These are phyloP conservation scores for Colletotrichum graminicola DNA, from an alignment of 2,329 filamentous ascomycete genomes.

Conservation along the genomic window DNA sequence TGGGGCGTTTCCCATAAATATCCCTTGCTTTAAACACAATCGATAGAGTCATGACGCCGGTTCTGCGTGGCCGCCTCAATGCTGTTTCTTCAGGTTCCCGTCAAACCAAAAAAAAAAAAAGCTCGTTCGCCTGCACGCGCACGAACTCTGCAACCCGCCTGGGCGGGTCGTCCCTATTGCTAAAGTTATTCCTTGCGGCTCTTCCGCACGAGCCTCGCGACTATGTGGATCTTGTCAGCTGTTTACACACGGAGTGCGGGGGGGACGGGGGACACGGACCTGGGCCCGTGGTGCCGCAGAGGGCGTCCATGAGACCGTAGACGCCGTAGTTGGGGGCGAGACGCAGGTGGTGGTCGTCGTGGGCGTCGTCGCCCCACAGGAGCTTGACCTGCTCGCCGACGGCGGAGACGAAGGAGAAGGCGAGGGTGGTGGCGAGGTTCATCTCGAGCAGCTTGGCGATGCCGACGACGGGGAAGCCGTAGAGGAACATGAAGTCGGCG, in stretches of 20 bases:
- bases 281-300: slow-evolving; percentile 7
- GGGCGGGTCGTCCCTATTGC: not conserved
- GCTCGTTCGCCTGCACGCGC: not conserved
- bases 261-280: not conserved
- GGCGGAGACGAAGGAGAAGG: slow-evolving; percentile 13
- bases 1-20: not conserved
- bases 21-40: not conserved
- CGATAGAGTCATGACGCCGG: not conserved
- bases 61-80: not conserved
- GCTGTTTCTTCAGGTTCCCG: not conserved
- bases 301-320: slow-evolving; percentile 8
- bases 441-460: slow-evolving; percentile 13
- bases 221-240: not conserved
- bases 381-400: slow-evolving; percentile 16
- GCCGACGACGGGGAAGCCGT: slow-evolving; percentile 8
- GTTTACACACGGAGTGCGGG: not conserved
- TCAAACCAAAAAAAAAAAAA: not conserved
- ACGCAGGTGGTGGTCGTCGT: slow-evolving; percentile 21
- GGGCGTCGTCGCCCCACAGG: slow-evolving; percentile 21
- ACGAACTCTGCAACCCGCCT: not conserved
- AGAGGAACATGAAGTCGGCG: slow-evolving; percentile 14
- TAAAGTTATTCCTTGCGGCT: not conserved
- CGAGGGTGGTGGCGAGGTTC: slow-evolving; percentile 13
- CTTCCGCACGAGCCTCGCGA: not conserved
- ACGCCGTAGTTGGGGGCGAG: slow-evolving; percentile 12